phyloP scores from a whole-genome alignment of 495 filamentous ascomycete genomes.

The Xylaria nigripes region DNA sequence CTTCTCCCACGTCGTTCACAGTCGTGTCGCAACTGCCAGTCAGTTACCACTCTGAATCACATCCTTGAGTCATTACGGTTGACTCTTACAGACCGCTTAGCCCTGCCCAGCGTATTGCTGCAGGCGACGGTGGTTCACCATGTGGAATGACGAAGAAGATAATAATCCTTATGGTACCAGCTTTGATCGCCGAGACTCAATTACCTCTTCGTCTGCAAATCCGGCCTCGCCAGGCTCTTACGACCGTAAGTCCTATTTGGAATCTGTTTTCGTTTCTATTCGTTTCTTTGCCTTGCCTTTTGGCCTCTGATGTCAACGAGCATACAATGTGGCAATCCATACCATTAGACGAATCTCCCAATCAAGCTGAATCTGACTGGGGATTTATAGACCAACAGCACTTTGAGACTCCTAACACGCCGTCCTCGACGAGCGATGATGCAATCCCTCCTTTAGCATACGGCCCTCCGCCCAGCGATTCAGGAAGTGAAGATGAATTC shows the following conservation, averaged over 20 bases:
- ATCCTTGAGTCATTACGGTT: background rate
- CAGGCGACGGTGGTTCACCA: conserved; percentile 20
- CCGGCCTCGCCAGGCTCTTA: conserved; percentile 52
- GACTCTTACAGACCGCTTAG: background rate
- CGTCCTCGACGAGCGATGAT: conserved; percentile 39
- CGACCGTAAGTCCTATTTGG: conserved; percentile 33
- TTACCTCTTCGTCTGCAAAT: conserved; percentile 61
- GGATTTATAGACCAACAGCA: conserved; percentile 34
- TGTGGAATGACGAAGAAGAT: conserved; percentile 86
- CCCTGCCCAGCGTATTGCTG: background rate
- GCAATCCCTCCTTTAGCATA: conserved; percentile 22
- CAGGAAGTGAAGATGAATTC: conserved; percentile 42
- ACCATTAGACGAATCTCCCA: conserved; percentile 22
- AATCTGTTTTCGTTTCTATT: no score
- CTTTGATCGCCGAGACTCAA: conserved; percentile 75
- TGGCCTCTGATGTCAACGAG: conserved; percentile 1
- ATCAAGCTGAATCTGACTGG: conserved; percentile 39
- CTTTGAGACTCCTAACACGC: conserved; percentile 36
- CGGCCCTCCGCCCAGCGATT: conserved; percentile 21
- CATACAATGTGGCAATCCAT: conserved; percentile 30
- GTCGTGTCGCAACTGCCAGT: background rate
- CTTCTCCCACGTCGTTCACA: conserved; percentile 16
- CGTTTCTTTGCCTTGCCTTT: background rate
- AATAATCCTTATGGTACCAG: conserved; percentile 87
- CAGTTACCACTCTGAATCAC: background rate